Conservation (phyloP, 2,329 filamentous ascomycete species). For the Ophiostoma australiae region DNA sequence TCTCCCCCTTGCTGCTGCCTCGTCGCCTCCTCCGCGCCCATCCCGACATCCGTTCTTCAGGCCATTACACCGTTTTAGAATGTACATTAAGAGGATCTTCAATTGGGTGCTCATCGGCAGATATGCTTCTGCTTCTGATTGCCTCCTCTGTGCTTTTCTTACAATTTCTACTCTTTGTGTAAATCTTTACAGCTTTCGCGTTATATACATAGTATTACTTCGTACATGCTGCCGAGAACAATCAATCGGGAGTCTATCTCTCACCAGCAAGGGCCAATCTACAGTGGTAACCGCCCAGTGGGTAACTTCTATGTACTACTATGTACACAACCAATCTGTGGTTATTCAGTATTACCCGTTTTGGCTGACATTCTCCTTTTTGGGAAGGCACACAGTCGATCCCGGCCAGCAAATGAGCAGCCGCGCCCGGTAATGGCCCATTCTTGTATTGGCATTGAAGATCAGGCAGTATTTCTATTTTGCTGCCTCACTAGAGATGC, state of each 20-base stretch:
- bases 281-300: neutral
- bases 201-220: no score
- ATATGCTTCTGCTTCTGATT: neutral
- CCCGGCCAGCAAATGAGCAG: constrained; percentile 8
- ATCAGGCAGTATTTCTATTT: constrained; percentile 9
- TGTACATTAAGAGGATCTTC: neutral
- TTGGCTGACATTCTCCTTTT: constrained; percentile 1
- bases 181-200: no score
- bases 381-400: constrained; percentile 9
- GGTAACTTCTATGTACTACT: no score
- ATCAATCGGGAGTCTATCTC: neutral
- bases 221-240: neutral
- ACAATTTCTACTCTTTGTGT: neutral
- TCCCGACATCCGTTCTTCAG: neutral
- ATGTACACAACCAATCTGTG: neutral
- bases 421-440: neutral
- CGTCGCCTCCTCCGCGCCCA: neutral
- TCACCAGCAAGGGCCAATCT: neutral
- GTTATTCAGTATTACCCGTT: neutral
- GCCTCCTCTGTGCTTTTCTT: neutral
- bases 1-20: neutral
- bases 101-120: neutral
- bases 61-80: no score
- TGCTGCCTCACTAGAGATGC: neutral
- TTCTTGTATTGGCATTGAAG: neutral